phyloP scores from a whole-genome alignment of 2,329 filamentous ascomycete genomes.

The Botryotinia convoluta region DNA sequence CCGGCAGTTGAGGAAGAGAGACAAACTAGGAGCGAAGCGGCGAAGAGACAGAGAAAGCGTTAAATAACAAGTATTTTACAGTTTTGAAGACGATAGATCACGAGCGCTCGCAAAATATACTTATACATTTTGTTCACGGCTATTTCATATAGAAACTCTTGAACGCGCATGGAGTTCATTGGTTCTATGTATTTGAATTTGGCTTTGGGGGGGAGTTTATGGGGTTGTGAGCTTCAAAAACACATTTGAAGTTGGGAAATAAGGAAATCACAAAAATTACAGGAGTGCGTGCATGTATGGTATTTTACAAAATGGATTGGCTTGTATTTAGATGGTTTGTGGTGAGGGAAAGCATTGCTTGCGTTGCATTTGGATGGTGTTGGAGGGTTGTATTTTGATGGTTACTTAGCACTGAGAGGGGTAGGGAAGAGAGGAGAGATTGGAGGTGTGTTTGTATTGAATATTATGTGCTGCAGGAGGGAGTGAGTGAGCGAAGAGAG shows the following conservation, averaged over 20 bases:
- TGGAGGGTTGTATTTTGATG: not conserved
- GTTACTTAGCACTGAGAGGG: not conserved
- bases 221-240: not conserved
- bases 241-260: not conserved
- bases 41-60: conserved; percentile 29
- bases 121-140: not conserved
- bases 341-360: not conserved
- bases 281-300: not conserved
- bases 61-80: not conserved
- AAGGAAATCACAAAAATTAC: not conserved
- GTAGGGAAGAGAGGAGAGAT: not conserved
- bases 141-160: not conserved
- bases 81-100: not conserved
- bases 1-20: conserved; percentile 39
- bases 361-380: not conserved
- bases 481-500: not conserved
- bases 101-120: not conserved
- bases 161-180: not conserved
- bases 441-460: not conserved
- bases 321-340: not conserved
- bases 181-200: not conserved
- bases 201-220: not conserved
- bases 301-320: not conserved
- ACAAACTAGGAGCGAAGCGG: conserved; percentile 39
- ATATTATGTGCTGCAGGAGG: not conserved